phyloP scores from a whole-genome alignment of 768 basidiomycete species.

The Kwoniella sp. region DNA sequence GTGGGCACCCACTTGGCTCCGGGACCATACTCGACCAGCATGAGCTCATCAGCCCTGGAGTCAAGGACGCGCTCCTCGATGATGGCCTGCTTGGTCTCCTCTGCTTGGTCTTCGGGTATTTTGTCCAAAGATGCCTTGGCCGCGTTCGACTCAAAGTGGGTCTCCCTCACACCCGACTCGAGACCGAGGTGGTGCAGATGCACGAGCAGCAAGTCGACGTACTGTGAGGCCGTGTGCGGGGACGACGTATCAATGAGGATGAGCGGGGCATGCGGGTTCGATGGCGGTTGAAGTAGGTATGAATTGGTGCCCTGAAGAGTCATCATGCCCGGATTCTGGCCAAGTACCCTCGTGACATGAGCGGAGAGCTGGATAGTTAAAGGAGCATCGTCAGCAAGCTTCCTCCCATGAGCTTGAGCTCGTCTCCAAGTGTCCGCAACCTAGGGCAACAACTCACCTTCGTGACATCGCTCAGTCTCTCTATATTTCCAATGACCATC shows the following conservation, averaged over 20 bases:
- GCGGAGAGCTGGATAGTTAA: constrained; percentile 30
- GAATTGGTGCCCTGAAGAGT: constrained; percentile 47
- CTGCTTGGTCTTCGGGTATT: constrained; percentile 19
- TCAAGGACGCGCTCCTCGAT: constrained; percentile 15
- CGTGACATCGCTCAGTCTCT: constrained; percentile 29
- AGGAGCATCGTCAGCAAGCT: neutral
- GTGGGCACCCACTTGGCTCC: constrained; percentile 17
- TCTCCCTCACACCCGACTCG: constrained; percentile 35
- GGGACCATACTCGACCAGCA: constrained; percentile 32
- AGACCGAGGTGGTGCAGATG: constrained; percentile 41
- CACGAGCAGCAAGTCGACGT: constrained; percentile 34
- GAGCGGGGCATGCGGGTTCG: constrained; percentile 30
- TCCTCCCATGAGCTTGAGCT: neutral
- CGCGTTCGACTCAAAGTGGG: constrained; percentile 30
- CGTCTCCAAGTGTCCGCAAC: neutral
- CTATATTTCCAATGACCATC: constrained; percentile 22
- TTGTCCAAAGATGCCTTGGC: constrained; percentile 17
- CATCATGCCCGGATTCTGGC: constrained; percentile 43
- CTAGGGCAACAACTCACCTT: constrained; percentile 20
- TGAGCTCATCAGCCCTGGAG: constrained; percentile 14
- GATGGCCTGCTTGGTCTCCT: constrained; percentile 21
- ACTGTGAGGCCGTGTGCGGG: constrained; percentile 36
- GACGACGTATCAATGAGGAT: constrained; percentile 48
- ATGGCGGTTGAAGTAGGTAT: constrained; percentile 45
- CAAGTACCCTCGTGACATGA: constrained; percentile 41